Evolutionary conservation across 306 rosid species (phyloP).

Genomic region (Medicago lupulina): DNA sequence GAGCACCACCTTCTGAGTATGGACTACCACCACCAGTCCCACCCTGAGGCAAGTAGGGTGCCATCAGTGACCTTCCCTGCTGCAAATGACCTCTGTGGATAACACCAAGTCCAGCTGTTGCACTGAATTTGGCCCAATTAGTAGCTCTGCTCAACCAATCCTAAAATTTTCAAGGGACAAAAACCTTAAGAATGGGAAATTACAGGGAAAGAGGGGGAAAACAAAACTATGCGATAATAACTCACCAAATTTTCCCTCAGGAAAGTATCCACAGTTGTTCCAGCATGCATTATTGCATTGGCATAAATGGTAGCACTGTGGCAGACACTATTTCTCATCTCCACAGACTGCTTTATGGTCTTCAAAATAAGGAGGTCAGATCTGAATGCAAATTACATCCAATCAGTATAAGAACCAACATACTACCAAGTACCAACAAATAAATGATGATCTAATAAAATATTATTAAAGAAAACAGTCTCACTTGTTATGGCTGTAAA

Average conservation of each 20-base stretch:
- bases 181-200: constrained; percentile 18
- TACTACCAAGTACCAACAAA: constrained; percentile 28
- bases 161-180: constrained; percentile 49
- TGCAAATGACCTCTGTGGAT: constrained; percentile 97
- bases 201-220: neutral
- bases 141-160: constrained; percentile 99
- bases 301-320: constrained; percentile 97
- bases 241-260: constrained; percentile 94
- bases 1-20: constrained; percentile 97
- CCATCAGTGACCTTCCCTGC: constrained; percentile 96
- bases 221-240: constrained; percentile 6
- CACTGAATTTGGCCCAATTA: constrained; percentile 98
- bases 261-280: constrained; percentile 95
- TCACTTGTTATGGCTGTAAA: constrained; percentile 98
- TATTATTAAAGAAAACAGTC: constrained; percentile 41
- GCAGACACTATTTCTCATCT: constrained; percentile 98
- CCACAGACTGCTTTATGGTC: constrained; percentile 98
- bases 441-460: constrained; percentile 18
- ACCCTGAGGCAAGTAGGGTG: constrained; percentile 97
- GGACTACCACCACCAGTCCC: constrained; percentile 95
- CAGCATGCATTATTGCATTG: constrained; percentile 98
- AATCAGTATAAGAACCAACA: constrained; percentile 40
- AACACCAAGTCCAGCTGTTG: constrained; percentile 97
- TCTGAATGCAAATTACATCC: constrained; percentile 53
- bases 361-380: constrained; percentile 95